A percentile compares a stretch with the other conserved stretches of the same genome.
Conservation (phyloP, 345 rosid species). For the Acer negundo region DNA sequence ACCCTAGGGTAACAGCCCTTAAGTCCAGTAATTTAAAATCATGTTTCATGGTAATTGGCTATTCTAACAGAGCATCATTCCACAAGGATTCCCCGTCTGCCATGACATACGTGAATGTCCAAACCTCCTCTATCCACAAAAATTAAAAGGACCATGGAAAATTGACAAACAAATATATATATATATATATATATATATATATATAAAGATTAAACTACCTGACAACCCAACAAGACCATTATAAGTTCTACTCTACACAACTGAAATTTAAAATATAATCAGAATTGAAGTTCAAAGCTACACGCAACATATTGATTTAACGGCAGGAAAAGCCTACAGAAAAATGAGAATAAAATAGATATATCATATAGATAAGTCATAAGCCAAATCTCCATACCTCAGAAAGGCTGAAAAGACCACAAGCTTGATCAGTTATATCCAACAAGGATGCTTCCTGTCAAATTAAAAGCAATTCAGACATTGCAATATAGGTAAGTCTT, state of each 20-base stretch:
- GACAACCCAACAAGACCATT: too few species aligned
- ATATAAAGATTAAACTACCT: background rate
- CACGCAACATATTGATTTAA: background rate
- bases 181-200: too few species aligned
- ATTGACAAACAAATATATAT: background rate
- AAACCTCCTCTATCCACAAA: background rate
- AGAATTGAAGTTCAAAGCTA: background rate
- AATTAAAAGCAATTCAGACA: constrained; percentile 11
- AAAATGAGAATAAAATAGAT: background rate
- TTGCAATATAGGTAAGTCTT: background rate
- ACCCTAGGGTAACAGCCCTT: background rate
- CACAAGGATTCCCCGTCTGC: background rate
- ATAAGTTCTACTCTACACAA: too few species aligned
- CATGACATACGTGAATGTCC: background rate
- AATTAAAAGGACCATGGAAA: background rate
- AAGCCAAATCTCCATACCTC: constrained; percentile 53
- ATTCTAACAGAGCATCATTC: background rate
- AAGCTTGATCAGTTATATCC: constrained; percentile 80
- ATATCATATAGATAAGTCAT: background rate
- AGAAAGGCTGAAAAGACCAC: constrained; percentile 72
- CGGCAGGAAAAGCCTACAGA: background rate
- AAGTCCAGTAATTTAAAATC: background rate
- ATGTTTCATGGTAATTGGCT: background rate
- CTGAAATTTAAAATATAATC: background rate
- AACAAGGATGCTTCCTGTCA: constrained; percentile 91